Evolutionary conservation across 2,329 filamentous ascomycete genomes (phyloP), one percentile per base, ranked within the genome.

Genomic region (Graphium sp.): DNA sequence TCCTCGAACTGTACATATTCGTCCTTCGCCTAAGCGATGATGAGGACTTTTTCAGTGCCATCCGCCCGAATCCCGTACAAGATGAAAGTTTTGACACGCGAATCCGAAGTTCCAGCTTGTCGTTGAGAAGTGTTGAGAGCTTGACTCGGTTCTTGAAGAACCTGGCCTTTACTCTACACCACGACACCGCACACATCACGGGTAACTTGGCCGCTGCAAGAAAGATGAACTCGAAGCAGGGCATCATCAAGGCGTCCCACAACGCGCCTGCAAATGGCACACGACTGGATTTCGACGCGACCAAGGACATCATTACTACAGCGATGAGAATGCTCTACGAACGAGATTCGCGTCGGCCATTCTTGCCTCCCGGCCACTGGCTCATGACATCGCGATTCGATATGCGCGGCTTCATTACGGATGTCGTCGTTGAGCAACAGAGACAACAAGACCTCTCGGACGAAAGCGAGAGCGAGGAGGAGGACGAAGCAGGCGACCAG

Each of bases 1-100:
- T 98, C 44, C 62, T 98, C 5, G 89, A 98, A 42, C 65, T 98
- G 1, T 98, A 94, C 46, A 83, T 79, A 3, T 95, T 95, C 46
- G 72, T 94, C 3, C 58, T 95, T 9, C 79, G 89, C 40, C 71
- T 95, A 19, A 92, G 87, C 47, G 89, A 98, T 40, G 89, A 98
- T 37, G 87, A 95, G 39, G 89, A 98, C 41, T 98, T 98, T 45
- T 78, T 92, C 35, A 67, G 71, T 32, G 62, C 63, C 31, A 53
- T 66, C 35, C 54, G 49, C 22, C 55, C 58, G 16, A 39, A 43
- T 26, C 55, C n/a, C n/a, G n/a, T n/a, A n/a, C n/a, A n/a, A n/a
- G n/a, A n/a, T n/a, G n/a, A n/a, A n/a, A n/a, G n/a, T n/a, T n/a
- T n/a, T n/a, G n/a, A n/a, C n/a, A 65, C 59, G 29, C 60, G 57